Evolutionary conservation across 2,329 filamentous ascomycete genomes (phyloP).

Genomic region (Trichoderma aggressivum): DNA sequence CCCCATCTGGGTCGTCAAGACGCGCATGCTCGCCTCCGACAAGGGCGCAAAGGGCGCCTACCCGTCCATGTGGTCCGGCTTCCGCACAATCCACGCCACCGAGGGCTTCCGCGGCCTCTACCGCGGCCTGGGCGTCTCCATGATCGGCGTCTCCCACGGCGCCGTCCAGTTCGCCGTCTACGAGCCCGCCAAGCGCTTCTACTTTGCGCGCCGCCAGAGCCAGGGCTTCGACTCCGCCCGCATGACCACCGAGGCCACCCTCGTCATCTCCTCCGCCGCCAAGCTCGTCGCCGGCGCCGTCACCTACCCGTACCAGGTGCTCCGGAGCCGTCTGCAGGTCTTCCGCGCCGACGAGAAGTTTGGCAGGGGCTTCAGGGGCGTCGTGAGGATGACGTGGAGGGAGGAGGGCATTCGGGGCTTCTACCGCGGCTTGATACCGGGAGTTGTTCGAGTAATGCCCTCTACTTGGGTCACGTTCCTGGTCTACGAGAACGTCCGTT

Average conservation of each 20-base stretch:
- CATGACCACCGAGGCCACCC: conserved; percentile 70
- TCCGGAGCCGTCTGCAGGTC: conserved; percentile 83
- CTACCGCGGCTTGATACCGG: conserved; percentile 86
- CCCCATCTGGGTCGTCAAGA: conserved; percentile 97
- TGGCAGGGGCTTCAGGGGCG: conserved; percentile 66
- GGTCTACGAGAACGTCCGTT: conserved; percentile 91
- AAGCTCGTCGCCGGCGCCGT: conserved; percentile 87
- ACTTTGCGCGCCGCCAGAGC: conserved; percentile 45
- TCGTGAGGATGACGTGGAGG: conserved; percentile 68
- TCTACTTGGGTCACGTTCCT: conserved; percentile 96
- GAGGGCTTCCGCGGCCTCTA: conserved; percentile 84
- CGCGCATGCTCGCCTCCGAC: conserved; percentile 89
- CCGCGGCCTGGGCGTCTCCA: conserved; percentile 75
- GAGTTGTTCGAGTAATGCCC: conserved; percentile 85
- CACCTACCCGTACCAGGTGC: conserved; percentile 94
- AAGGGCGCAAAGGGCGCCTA: conserved; percentile 74
- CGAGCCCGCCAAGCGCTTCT: conserved; percentile 62
- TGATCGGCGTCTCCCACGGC: conserved; percentile 86
- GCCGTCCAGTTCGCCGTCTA: conserved; percentile 96
- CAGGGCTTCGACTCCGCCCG: conserved; percentile 23
- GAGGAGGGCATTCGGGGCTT: conserved; percentile 81
- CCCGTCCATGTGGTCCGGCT: conserved; percentile 69
- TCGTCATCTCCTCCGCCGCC: conserved; percentile 74
- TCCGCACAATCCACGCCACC: conserved; percentile 58
- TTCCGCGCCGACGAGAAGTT: conserved; percentile 77